Base-by-base conservation (phyloP, 305 asterid species). In the Solanum aculeatissimum region DNA sequence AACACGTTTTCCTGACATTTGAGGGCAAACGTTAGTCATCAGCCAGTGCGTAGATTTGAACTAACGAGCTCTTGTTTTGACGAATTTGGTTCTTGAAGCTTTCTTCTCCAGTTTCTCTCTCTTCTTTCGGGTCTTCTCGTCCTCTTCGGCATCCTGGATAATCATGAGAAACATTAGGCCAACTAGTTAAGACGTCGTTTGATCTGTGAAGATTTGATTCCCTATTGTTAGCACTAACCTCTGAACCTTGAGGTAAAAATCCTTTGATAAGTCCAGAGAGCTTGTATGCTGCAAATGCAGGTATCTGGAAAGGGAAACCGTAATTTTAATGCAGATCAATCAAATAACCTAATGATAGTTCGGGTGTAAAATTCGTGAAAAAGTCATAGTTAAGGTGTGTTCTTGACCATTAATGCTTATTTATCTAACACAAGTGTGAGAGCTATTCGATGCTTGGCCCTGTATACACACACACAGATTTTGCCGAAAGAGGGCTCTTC, bases 91-190 rank as follows among this genome's bases (percentile, higher is more conserved):
- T 86, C 98, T 93, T 57, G 98, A 94, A 79, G 98, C 98, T 90
- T 80, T 95, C 90, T 91, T 96, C 89, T 96, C 99, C 97, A 96
- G 86, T 88, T 96, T 96, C 40, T 96, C 98, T 89, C 98, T 94
- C 92, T 95, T 95, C 85, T 91, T 95, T 77, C 95, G 90, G 2
- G 95, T 91, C 89, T 93, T 96, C 57, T 96, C 99, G 83, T 95
- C 99, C 87, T 95, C 98, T 83, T 94, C 99, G 2, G 35, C 93
- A 35, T 90, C 98, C 97, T 94, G 91, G 84, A 82, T 79, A 83
- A 82, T 80, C 47, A 18, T 53, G 72, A 83, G 32, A 85, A 11
- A 68, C 63, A 38, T 54, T 51, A 35, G 55, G 57, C 21, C 83
- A 45, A 21, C 63, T 12, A 55, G 51, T 38, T 49, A 66, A n/a